Evolutionary conservation across 2,329 filamentous ascomycete species (phyloP).

Genomic region (Calonectria naviculata): DNA sequence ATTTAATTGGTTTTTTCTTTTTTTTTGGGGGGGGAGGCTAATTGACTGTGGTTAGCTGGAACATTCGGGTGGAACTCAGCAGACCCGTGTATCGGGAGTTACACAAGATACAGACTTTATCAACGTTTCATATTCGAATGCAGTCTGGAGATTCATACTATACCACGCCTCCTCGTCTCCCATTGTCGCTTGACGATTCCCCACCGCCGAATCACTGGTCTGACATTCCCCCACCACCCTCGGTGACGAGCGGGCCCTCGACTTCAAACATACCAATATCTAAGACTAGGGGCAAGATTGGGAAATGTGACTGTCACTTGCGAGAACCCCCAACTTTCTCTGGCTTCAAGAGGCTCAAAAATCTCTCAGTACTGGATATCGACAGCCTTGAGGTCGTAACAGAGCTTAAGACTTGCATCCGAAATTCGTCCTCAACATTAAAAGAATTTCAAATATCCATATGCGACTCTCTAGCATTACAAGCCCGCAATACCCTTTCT

Average conservation of each 20-base stretch:
- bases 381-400: slow-evolving; percentile 66
- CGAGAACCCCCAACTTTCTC: slow-evolving; percentile 65
- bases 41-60: slow-evolving; percentile 60
- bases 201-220: slow-evolving; percentile 44
- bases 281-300: slow-evolving; percentile 49
- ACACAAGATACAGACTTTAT: slow-evolving; percentile 63
- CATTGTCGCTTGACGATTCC: slow-evolving; percentile 41
- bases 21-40: too few species aligned
- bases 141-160: slow-evolving; percentile 68
- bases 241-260: slow-evolving; percentile 36
- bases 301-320: slow-evolving; percentile 43
- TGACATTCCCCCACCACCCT: slow-evolving; percentile 36
- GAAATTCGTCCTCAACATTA: slow-evolving; percentile 65
- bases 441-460: slow-evolving; percentile 68
- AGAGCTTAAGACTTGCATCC: slow-evolving; percentile 67
- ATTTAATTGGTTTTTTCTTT: neutral
- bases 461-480: slow-evolving; percentile 61
- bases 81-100: slow-evolving; percentile 67
- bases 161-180: slow-evolving; percentile 59
- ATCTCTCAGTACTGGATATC: slow-evolving; percentile 68
- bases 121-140: slow-evolving; percentile 67
- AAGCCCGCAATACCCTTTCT: slow-evolving; percentile 49
- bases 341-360: slow-evolving; percentile 66
- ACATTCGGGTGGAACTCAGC: slow-evolving; percentile 72
- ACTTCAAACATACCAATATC: slow-evolving; percentile 45